A percentile compares a stretch with the other conserved stretches of the same genome.
These are phyloP conservation scores for Candida coquimbonensis DNA, from an alignment of 805 yeast species.

Conservation along the genomic window DNA sequence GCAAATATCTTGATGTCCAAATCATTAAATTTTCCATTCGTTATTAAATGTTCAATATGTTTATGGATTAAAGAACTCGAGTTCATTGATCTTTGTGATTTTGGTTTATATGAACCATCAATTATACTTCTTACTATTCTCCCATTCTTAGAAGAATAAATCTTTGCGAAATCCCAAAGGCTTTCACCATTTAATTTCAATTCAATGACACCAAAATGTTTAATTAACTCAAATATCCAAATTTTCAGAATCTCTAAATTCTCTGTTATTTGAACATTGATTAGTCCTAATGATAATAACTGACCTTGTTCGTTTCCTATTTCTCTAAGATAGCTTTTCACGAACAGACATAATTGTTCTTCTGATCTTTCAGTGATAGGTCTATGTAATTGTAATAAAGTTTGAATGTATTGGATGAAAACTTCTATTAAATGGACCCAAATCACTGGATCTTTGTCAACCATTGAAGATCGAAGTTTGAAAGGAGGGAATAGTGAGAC, in stretches of 20 bases:
- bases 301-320: slow-evolving; percentile 53
- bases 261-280: slow-evolving; percentile 57
- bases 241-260: slow-evolving; percentile 42
- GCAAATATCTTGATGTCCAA: slow-evolving; percentile 15
- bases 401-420: slow-evolving; percentile 47
- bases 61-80: slow-evolving; percentile 42
- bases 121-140: slow-evolving; percentile 43
- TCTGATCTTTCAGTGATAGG: slow-evolving; percentile 45
- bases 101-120: slow-evolving; percentile 37
- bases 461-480: slow-evolving; percentile 64
- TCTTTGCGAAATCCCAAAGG: slow-evolving; percentile 56
- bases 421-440: slow-evolving; percentile 70
- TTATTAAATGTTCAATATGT: slow-evolving; percentile 39
- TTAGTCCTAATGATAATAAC: slow-evolving; percentile 63
- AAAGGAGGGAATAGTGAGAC: slow-evolving; percentile 72
- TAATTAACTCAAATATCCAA: slow-evolving; percentile 40
- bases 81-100: slow-evolving; percentile 24
- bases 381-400: slow-evolving; percentile 26
- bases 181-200: slow-evolving; percentile 53
- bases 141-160: slow-evolving; percentile 42
- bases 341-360: slow-evolving; percentile 50
- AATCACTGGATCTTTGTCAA: slow-evolving; percentile 78
- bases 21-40: slow-evolving; percentile 19
- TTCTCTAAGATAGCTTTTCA: slow-evolving; percentile 53
- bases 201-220: slow-evolving; percentile 45